phyloP scores from a whole-genome alignment of 148 eudicot species.

The Salicornia ramosissima region DNA sequence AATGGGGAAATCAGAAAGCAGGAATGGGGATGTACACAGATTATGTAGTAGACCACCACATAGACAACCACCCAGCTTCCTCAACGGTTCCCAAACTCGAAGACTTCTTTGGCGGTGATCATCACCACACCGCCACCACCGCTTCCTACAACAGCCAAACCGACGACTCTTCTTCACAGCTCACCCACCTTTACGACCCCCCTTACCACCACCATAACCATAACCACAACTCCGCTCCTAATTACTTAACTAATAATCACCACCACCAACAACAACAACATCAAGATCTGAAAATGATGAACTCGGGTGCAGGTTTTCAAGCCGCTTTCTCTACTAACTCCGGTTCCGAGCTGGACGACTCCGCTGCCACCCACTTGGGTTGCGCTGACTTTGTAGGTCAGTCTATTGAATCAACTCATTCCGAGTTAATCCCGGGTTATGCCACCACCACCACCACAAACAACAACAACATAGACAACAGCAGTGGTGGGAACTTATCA shows the following conservation, averaged over 20 bases:
- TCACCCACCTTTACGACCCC: conserved; percentile 73
- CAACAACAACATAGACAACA: not conserved
- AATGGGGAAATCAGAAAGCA: conserved; percentile 42
- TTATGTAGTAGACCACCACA: conserved; percentile 22
- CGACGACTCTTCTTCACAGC: conserved; percentile 58
- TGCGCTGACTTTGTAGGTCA: conserved; percentile 29
- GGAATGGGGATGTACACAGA: conserved; percentile 30
- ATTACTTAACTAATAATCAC: conserved; percentile 36
- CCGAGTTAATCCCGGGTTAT: conserved; percentile 41
- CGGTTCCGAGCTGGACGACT: conserved; percentile 90
- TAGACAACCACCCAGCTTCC: conserved; percentile 7
- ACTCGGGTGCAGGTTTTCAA: conserved; percentile 30
- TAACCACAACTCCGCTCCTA: conserved; percentile 5
- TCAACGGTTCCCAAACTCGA: conserved; percentile 61
- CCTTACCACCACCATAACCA: conserved; percentile 44
- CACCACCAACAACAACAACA: conserved; percentile 21
- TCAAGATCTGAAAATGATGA: conserved; percentile 34
- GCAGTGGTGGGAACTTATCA: conserved; percentile 36
- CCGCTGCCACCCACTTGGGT: conserved; percentile 21
- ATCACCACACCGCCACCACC: conserved; percentile 20
- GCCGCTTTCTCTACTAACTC: conserved; percentile 64
- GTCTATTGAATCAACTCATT: conserved; percentile 42
- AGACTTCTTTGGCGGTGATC: conserved; percentile 74
- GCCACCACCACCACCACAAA: not conserved
- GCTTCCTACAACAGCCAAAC: conserved; percentile 36